These are phyloP conservation scores for Ampelocalamus luodianensis DNA, from an alignment of 176 grass and related monocot genomes.

Conservation along the genomic window DNA sequence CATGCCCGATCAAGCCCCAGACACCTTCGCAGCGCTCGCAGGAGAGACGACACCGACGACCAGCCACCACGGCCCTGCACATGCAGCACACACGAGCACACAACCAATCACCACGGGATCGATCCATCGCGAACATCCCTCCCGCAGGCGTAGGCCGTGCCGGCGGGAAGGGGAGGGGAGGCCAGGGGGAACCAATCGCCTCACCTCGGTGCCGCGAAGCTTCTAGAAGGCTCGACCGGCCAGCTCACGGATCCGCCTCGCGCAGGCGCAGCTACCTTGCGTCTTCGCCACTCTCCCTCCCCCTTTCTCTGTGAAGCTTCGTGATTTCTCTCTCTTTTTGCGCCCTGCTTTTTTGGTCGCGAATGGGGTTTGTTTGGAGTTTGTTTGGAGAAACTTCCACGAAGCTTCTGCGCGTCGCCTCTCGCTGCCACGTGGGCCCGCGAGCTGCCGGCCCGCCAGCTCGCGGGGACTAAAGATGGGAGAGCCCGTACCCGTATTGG, in stretches of 20 bases:
- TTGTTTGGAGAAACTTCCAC: conserved; percentile 47
- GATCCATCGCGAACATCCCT: background rate
- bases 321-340: conserved; percentile 2
- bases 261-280: background rate
- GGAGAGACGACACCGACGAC: conserved; percentile 57
- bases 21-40: conserved; percentile 19
- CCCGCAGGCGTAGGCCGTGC: background rate
- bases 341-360: conserved; percentile 41
- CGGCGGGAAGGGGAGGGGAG: background rate
- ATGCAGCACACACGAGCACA: background rate
- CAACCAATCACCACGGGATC: background rate
- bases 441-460: background rate
- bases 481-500: background rate
- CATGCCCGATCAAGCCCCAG: conserved; percentile 29
- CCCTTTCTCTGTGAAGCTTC: background rate
- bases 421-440: conserved; percentile 37
- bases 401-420: conserved; percentile 37
- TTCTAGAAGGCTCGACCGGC: conserved; percentile 31
- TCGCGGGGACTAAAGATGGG: too few species aligned
- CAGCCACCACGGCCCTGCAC: background rate
- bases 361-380: conserved; percentile 39
- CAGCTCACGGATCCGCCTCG: background rate
- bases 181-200: background rate
- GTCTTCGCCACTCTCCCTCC: conserved; percentile 4
- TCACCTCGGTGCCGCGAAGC: conserved; percentile 16